Conservation (phyloP, 73 alveolate genomes). For the Paraurostyla sp. region DNA sequence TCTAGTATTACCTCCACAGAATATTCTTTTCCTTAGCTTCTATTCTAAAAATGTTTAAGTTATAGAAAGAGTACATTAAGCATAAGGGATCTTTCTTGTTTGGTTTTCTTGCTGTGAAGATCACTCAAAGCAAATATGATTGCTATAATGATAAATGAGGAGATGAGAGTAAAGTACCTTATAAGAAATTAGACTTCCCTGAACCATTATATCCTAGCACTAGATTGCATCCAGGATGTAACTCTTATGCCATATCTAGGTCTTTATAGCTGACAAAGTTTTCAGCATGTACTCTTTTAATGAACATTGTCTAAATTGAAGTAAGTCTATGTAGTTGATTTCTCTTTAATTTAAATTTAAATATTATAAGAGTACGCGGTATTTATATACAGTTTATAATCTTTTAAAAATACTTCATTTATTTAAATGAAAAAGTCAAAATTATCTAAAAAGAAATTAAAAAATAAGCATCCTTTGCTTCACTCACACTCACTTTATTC, state of each 20-base stretch:
- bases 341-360: not conserved
- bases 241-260: conserved; percentile 15
- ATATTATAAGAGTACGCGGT: too few relatives aligned
- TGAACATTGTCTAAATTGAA: not conserved
- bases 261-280: conserved; percentile 51
- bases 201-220: conserved; percentile 90
- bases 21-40: conserved; percentile 1
- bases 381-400: too few relatives aligned
- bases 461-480: too few relatives aligned
- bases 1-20: conserved; percentile 86
- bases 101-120: conserved; percentile 76
- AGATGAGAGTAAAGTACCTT: conserved; percentile 34
- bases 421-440: not conserved
- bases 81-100: conserved; percentile 83
- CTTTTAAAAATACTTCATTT: not conserved
- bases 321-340: not conserved
- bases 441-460: too few relatives aligned
- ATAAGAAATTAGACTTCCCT: conserved; percentile 91
- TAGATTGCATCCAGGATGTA: conserved; percentile 77
- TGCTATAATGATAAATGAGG: conserved; percentile 55
- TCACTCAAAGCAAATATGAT: conserved; percentile 90
- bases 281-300: conserved; percentile 22
- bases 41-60: not conserved
- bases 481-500: conserved; percentile 4
- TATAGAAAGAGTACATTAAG: conserved; percentile 82